Evolutionary conservation across 2,329 filamentous ascomycete genomes (phyloP), one percentile per base, ranked within the genome.

Genomic region (Penicillium brevicompactum): DNA sequence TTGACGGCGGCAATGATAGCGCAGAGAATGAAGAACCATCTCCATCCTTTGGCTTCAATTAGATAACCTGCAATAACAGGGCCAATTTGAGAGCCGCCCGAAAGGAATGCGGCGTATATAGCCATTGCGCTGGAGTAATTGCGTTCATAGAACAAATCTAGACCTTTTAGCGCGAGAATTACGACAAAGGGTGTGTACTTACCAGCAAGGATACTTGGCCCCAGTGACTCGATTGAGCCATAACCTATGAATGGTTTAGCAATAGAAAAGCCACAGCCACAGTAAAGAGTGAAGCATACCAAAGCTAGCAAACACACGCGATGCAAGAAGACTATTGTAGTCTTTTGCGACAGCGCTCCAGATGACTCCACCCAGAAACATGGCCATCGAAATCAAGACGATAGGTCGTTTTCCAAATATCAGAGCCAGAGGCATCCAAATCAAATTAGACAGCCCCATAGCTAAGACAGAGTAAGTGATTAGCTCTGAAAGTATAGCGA

Each of bases 361-460:
- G 32, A 74, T 67, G 4, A 58, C 54, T 6, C 67, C 66, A 7
- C 56, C 59, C 10, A 74, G 53, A 49, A 73, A 70, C 42, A 73
- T 61, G 1, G 64, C 46, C 59, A 70, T 67, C 11, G 71, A 69
- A 4, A 70, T 6, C 1, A 75, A 46, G 4, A 73, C 64, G 5
- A 67, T 57, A 1, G 69, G 70, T 5, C 75, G 70, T 42, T 76
- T 75, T 16, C 75, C 75, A 37, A 77, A 59, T 37, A 69, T 70
- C 53, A 74, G 62, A 0, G 71, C 70, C 14, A 68, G 60, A 1
- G 72, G 72, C 52, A 74, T 74, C 71, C 73, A 72, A 47, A 72
- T 53, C 9, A 72, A 34, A 43, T 71, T 72, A 14, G 66, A 66
- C 13, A 70, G 22, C 3, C 68, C 70, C 62, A 67, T 63, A 11